Evolutionary conservation across 352 stramenopile species (phyloP).

Genomic region (Pythium periplocum): DNA sequence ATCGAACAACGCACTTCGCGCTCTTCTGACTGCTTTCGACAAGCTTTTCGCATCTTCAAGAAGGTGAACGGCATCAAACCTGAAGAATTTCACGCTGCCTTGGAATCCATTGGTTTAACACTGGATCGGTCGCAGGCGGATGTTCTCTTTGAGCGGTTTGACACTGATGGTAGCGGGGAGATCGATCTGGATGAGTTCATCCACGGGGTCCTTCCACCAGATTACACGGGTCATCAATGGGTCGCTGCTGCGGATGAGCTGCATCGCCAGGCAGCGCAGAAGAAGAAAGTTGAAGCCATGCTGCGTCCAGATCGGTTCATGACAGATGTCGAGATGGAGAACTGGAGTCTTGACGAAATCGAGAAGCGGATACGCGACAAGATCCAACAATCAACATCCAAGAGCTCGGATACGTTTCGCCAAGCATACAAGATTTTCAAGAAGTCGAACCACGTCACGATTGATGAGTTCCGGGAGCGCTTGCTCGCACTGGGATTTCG

Average conservation of each 20-base stretch:
- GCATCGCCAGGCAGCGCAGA: conserved; percentile 43
- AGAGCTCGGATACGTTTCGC: conserved; percentile 74
- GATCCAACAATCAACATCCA: conserved; percentile 70
- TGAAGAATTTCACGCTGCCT: conserved; percentile 57
- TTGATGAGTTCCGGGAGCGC: conserved; percentile 67
- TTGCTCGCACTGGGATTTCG: conserved; percentile 68
- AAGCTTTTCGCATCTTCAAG: conserved; percentile 80
- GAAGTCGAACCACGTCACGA: conserved; percentile 64
- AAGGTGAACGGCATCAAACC: conserved; percentile 78
- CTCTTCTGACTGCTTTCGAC: conserved; percentile 75
- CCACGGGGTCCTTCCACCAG: conserved; percentile 60
- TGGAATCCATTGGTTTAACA: conserved; percentile 52
- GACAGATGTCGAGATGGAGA: conserved; percentile 74
- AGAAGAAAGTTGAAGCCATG: conserved; percentile 47
- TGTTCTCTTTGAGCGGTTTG: conserved; percentile 62
- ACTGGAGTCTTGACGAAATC: conserved; percentile 73
- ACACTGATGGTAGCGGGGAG: conserved; percentile 65
- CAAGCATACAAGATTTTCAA: conserved; percentile 83
- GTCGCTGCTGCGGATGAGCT: conserved; percentile 73
- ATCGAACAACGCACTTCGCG: conserved; percentile 76
- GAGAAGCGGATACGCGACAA: conserved; percentile 78
- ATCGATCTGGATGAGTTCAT: conserved; percentile 84
- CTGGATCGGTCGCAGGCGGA: conserved; percentile 49
- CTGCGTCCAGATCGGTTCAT: conserved; percentile 56
- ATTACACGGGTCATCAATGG: conserved; percentile 71